phyloP scores from a whole-genome alignment of 1,284 basidiomycete genomes.

The Austropuccinia psidii region DNA sequence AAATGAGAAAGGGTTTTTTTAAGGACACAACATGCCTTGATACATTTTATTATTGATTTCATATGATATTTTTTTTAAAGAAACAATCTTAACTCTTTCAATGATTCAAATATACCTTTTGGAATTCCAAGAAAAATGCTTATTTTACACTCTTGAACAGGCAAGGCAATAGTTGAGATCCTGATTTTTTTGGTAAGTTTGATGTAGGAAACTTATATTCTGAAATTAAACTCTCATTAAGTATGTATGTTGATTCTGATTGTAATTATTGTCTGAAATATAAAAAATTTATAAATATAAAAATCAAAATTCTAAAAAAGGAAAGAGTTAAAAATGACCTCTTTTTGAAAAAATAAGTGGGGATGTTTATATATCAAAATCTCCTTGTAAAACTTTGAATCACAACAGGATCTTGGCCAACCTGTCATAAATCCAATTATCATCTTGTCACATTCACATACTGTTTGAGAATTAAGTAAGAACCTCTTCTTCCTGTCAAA shows the following conservation, averaged over 20 bases:
- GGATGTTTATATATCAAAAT: background rate
- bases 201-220: background rate
- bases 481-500: no score
- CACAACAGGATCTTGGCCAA: no score
- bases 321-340: background rate
- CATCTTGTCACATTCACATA: no score
- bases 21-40: no score
- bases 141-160: background rate
- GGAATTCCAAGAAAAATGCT: background rate
- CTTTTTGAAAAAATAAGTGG: slow-evolving; percentile 1
- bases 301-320: no score
- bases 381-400: background rate
- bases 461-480: no score
- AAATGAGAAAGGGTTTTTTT: no score
- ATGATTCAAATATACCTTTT: background rate
- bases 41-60: no score
- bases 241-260: slow-evolving; percentile 8
- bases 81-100: background rate
- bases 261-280: slow-evolving; percentile 12
- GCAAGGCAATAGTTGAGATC: slow-evolving; percentile 12
- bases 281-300: no score
- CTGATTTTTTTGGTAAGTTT: background rate
- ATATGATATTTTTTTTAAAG: no score
- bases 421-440: no score
- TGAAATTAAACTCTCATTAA: background rate